Conservation (phyloP, 2,329 filamentous ascomycete species). For the Colletotrichum somersetense region DNA sequence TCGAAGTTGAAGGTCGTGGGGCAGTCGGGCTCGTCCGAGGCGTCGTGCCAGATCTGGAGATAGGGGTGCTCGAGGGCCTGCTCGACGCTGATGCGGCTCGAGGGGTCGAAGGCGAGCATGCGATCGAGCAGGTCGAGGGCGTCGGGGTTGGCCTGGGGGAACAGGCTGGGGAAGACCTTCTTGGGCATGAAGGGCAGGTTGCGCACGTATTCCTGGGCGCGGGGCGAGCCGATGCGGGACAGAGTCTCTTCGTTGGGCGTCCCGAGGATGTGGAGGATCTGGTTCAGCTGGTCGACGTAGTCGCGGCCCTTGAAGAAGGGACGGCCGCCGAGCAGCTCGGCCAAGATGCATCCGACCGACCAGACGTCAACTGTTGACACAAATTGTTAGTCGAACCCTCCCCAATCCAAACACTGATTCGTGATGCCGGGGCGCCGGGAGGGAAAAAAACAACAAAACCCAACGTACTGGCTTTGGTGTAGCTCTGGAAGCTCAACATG, state of each 20-base stretch:
- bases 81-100: slow-evolving; percentile 92
- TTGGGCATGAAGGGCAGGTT: slow-evolving; percentile 97
- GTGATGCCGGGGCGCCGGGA: background rate
- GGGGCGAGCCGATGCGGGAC: slow-evolving; percentile 91
- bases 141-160: slow-evolving; percentile 95
- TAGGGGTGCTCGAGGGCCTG: slow-evolving; percentile 96
- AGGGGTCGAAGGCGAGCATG: slow-evolving; percentile 98
- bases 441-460: background rate
- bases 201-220: slow-evolving; percentile 97
- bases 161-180: slow-evolving; percentile 87
- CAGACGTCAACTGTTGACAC: slow-evolving; percentile 86
- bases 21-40: slow-evolving; percentile 93
- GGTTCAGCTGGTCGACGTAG: slow-evolving; percentile 99
- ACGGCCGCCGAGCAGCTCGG: slow-evolving; percentile 93
- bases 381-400: background rate
- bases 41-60: slow-evolving; percentile 98
- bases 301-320: slow-evolving; percentile 99
- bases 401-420: too few relatives aligned
- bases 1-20: slow-evolving; percentile 97
- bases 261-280: slow-evolving; percentile 97
- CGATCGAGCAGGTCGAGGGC: slow-evolving; percentile 94
- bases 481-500: slow-evolving; percentile 99
- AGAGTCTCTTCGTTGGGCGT: slow-evolving; percentile 97
- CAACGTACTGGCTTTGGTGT: slow-evolving; percentile 99
- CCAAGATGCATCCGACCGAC: slow-evolving; percentile 98